Conservation (phyloP, 2,329 filamentous ascomycete species). For the Exophiala bonariae region DNA sequence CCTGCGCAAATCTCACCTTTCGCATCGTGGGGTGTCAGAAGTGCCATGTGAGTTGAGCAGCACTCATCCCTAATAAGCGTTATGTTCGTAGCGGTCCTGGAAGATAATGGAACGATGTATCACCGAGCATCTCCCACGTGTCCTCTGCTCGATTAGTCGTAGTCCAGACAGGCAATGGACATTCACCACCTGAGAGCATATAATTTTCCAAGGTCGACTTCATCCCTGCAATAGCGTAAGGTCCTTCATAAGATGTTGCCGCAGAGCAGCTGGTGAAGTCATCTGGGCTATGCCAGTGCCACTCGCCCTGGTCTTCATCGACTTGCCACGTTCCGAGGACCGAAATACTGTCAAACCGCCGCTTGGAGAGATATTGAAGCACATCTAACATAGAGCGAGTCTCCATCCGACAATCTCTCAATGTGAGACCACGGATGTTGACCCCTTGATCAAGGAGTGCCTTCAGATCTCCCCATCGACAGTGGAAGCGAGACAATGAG, state of each 20-base stretch:
- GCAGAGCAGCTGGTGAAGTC: constrained; percentile 17
- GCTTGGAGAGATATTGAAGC: constrained; percentile 11
- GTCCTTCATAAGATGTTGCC: constrained; percentile 21
- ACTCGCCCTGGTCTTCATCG: constrained; percentile 14
- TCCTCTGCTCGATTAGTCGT: constrained; percentile 6
- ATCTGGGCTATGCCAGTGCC: constrained; percentile 4
- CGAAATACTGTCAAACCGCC: constrained; percentile 5
- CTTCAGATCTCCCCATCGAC: constrained; percentile 15
- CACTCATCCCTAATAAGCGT: no score
- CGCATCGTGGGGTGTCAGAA: no score
- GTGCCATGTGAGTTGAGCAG: no score
- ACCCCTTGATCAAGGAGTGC: constrained; percentile 11
- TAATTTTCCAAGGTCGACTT: constrained; percentile 15
- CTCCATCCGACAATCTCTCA: constrained; percentile 20
- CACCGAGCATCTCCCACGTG: constrained; percentile 18
- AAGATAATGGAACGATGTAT: constrained; percentile 24
- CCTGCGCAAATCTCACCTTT: no score
- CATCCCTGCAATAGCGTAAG: constrained; percentile 15
- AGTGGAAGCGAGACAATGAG: constrained; percentile 16
- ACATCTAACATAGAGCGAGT: constrained; percentile 18
- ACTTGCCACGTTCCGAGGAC: constrained; percentile 20
- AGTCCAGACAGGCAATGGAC: constrained; percentile 20
- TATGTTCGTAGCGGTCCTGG: constrained; percentile 1
- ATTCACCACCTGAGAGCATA: constrained; percentile 12
- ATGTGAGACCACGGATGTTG: constrained; percentile 9